These are phyloP conservation scores for Logfia minima DNA, from an alignment of 129 eudicot species.

Conservation along the genomic window DNA sequence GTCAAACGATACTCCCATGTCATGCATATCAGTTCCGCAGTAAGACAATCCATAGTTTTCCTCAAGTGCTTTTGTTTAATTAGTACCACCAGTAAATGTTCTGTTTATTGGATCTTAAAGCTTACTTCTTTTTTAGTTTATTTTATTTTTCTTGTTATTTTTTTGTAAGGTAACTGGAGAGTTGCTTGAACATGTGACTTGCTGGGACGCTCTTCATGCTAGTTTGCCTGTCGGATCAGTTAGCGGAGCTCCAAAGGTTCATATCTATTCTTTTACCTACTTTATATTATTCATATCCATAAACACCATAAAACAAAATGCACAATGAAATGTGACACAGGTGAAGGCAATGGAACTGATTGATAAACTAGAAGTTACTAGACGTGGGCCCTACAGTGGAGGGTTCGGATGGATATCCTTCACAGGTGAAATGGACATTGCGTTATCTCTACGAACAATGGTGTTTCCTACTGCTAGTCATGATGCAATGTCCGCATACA, in stretches of 20 bases:
- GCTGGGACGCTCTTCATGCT: conserved; percentile 88
- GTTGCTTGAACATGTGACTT: conserved; percentile 57
- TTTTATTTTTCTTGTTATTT: background rate
- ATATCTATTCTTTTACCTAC: no score
- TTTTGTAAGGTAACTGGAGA: conserved; percentile 68
- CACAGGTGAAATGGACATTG: conserved; percentile 76
- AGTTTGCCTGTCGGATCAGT: conserved; percentile 88
- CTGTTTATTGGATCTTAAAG: no score
- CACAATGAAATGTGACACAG: conserved; percentile 26
- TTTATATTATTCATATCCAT: no score
- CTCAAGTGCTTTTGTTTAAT: no score
- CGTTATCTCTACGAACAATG: conserved; percentile 66
- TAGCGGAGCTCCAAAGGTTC: conserved; percentile 91
- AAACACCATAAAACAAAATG: no score
- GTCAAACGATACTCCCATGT: conserved; percentile 82
- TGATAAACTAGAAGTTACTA: conserved; percentile 61
- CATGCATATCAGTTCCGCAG: conserved; percentile 94
- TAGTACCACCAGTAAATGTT: no score
- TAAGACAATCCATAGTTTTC: conserved; percentile 32
- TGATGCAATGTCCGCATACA: conserved; percentile 65
- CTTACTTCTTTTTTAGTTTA: no score
- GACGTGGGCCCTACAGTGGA: conserved; percentile 91
- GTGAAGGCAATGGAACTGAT: conserved; percentile 90
- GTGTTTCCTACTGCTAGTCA: conserved; percentile 59
- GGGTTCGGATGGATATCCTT: conserved; percentile 82